Evolutionary conservation across 495 filamentous ascomycete species (phyloP).

Genomic region (Penicillium antarcticum): DNA sequence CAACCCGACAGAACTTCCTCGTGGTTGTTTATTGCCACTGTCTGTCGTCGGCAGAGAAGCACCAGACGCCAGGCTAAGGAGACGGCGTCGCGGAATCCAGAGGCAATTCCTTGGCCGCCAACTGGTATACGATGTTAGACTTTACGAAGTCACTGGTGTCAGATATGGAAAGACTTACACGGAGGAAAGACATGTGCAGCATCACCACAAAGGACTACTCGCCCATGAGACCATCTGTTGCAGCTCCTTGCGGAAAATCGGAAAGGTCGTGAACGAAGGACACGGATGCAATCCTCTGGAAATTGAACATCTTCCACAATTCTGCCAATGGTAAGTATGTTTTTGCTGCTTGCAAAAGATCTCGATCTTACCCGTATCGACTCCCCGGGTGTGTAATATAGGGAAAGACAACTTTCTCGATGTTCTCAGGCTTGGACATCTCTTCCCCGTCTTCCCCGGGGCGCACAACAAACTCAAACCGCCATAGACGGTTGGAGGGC

Average conservation of each 20-base stretch:
- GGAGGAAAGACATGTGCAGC: slow-evolving; percentile 56
- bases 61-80: slow-evolving; percentile 48
- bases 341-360: background rate
- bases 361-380: slow-evolving; percentile 26
- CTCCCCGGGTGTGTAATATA: slow-evolving; percentile 31
- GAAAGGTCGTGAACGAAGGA: slow-evolving; percentile 49
- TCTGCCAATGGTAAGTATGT: slow-evolving; percentile 4
- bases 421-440: slow-evolving; percentile 25
- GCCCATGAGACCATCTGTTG: slow-evolving; percentile 47
- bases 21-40: slow-evolving; percentile 7
- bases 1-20: slow-evolving; percentile 25
- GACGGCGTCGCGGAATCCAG: slow-evolving; percentile 35
- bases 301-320: slow-evolving; percentile 31
- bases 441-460: slow-evolving; percentile 25
- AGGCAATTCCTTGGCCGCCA: slow-evolving; percentile 53
- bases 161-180: slow-evolving; percentile 22
- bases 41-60: slow-evolving; percentile 20
- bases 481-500: slow-evolving; percentile 39
- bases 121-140: slow-evolving; percentile 20
- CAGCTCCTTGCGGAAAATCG: slow-evolving; percentile 44
- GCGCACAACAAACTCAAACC: slow-evolving; percentile 46
- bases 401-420: slow-evolving; percentile 26
- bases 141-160: background rate
- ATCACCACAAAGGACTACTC: slow-evolving; percentile 49
- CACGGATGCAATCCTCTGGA: slow-evolving; percentile 47